phyloP scores from a whole-genome alignment of 176 grass and related monocot species.

The Avena insularis region DNA sequence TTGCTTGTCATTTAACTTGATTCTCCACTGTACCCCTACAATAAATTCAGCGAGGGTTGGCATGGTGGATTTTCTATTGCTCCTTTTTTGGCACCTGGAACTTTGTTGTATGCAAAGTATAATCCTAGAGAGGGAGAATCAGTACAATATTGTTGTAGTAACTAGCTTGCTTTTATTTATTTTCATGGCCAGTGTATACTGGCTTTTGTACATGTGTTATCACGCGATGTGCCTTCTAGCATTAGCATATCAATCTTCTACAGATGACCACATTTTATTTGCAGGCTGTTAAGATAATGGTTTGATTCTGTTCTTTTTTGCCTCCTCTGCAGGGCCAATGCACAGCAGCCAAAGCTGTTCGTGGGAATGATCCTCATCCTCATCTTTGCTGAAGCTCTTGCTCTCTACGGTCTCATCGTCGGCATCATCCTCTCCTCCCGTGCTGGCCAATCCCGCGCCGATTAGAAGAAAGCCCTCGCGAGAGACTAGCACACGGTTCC shows the following conservation, averaged over 20 bases:
- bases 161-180: neutral
- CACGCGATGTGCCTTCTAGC: neutral
- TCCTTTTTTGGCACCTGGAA: neutral
- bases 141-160: neutral
- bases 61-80: neutral
- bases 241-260: neutral
- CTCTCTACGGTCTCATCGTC: constrained; percentile 52
- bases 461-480: constrained; percentile 4
- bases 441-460: constrained; percentile 45
- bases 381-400: constrained; percentile 53
- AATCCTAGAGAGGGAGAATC: neutral
- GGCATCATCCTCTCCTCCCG: constrained; percentile 58
- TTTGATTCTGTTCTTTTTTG: neutral
- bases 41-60: neutral
- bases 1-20: neutral
- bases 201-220: neutral
- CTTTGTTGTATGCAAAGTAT: neutral
- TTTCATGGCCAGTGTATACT: neutral
- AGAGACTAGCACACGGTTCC: neutral
- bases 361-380: constrained; percentile 59
- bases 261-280: neutral
- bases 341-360: constrained; percentile 53
- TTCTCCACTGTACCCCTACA: neutral
- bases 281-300: neutral
- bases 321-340: constrained; percentile 32